phyloP scores from a whole-genome alignment of 2,329 filamentous ascomycete species.

The Scopulariopsis brevicaulis region DNA sequence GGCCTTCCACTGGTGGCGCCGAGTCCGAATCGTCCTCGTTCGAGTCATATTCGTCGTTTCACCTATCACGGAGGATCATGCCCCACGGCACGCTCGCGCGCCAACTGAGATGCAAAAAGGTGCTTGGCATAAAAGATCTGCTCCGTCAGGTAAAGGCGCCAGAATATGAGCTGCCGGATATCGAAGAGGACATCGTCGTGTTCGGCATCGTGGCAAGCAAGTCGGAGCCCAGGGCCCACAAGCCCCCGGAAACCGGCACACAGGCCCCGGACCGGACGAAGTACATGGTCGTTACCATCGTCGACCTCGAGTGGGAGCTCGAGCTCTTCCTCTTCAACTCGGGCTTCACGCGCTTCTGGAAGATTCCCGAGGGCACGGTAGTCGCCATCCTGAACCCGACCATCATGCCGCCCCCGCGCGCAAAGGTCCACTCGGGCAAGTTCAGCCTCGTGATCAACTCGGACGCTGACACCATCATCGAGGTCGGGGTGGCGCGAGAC shows the following conservation, averaged over 20 bases:
- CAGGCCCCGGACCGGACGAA: constrained; percentile 55
- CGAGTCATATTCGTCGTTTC: constrained; percentile 76
- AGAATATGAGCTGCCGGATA: constrained; percentile 66
- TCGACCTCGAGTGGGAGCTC: constrained; percentile 81
- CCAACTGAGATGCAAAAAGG: constrained; percentile 65
- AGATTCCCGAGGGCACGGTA: constrained; percentile 81
- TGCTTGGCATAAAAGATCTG: constrained; percentile 69
- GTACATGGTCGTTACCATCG: constrained; percentile 85
- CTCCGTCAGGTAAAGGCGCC: constrained; percentile 73
- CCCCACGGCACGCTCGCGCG: constrained; percentile 72
- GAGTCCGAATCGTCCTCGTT: constrained; percentile 48
- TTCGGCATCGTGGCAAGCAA: constrained; percentile 83
- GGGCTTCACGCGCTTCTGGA: constrained; percentile 89
- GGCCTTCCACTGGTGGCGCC: constrained; percentile 18
- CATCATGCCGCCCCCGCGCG: constrained; percentile 76
- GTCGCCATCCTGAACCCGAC: constrained; percentile 85
- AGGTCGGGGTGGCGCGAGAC: constrained; percentile 76
- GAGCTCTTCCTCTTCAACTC: constrained; percentile 88
- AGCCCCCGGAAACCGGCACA: constrained; percentile 29
- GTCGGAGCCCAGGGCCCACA: constrained; percentile 61
- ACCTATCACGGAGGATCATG: constrained; percentile 73
- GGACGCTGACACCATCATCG: constrained; percentile 79
- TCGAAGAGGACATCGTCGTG: constrained; percentile 82
- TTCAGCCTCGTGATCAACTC: constrained; percentile 82
- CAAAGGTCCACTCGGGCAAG: constrained; percentile 64